Evolutionary conservation across 2,329 filamentous ascomycete genomes (phyloP).

Genomic region (Chaetomium sp.): DNA sequence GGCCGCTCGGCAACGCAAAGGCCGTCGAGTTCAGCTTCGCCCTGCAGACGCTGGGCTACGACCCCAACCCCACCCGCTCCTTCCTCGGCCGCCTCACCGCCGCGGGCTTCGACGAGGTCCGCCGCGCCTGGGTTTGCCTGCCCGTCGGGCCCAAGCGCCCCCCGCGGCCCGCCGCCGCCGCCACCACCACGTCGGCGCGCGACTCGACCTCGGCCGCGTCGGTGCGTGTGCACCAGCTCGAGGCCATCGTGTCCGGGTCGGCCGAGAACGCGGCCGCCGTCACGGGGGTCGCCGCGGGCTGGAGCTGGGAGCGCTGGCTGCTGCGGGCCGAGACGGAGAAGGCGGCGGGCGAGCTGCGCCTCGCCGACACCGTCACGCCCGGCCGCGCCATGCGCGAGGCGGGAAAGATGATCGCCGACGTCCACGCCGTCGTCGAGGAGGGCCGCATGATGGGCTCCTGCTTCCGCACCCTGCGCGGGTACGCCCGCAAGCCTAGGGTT

Average conservation of each 20-base stretch:
- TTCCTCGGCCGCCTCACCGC: conserved; percentile 75
- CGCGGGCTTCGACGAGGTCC: conserved; percentile 77
- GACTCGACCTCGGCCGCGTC: conserved; percentile 40
- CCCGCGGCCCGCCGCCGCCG: conserved; percentile 35
- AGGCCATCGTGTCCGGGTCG: conserved; percentile 67
- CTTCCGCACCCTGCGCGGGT: conserved; percentile 64
- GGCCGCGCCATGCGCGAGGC: conserved; percentile 57
- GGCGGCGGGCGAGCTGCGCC: conserved; percentile 64
- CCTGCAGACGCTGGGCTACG: conserved; percentile 86
- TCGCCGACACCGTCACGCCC: conserved; percentile 55
- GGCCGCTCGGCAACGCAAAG: conserved; percentile 76
- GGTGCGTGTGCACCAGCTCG: conserved; percentile 54
- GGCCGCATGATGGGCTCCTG: conserved; percentile 60
- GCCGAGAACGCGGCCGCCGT: conserved; percentile 73
- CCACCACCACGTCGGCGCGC: background rate
- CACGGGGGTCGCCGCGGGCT: conserved; percentile 79
- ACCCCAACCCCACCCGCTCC: conserved; percentile 77
- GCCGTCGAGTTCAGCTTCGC: conserved; percentile 91
- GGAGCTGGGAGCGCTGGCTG: conserved; percentile 97
- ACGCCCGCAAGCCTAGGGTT: conserved; percentile 69
- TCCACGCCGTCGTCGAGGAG: conserved; percentile 65
- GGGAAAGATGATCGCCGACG: conserved; percentile 60
- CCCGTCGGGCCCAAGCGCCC: conserved; percentile 67
- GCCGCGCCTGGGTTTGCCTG: conserved; percentile 84
- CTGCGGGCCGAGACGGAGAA: conserved; percentile 84